Percentiles rank a stretch among this genome's conserved stretches.
Evolutionary conservation across 805 yeast species (phyloP).

Genomic region (Maudiozyma bulderi): DNA sequence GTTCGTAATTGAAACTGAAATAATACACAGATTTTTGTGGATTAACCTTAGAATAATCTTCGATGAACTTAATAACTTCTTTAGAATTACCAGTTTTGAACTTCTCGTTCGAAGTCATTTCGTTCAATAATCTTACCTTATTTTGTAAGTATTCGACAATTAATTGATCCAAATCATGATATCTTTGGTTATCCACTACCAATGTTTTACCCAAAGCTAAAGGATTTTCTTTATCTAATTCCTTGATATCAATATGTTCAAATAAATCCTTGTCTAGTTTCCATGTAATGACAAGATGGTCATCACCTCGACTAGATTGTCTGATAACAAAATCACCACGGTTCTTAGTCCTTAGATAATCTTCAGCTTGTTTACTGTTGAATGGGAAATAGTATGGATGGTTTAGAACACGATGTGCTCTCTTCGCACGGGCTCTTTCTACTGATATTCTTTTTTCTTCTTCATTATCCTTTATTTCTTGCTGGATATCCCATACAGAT

Average conservation of each 20-base stretch:
- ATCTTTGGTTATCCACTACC: constrained; percentile 58
- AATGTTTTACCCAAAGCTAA: constrained; percentile 47
- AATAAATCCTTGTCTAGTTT: constrained; percentile 83
- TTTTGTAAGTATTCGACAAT: constrained; percentile 80
- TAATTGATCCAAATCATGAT: constrained; percentile 87
- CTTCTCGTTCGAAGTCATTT: constrained; percentile 79
- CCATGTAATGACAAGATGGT: constrained; percentile 91
- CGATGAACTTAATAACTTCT: constrained; percentile 80
- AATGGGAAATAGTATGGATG: constrained; percentile 86
- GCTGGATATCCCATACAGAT: constrained; percentile 69
- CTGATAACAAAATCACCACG: constrained; percentile 91
- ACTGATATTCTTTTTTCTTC: constrained; percentile 42
- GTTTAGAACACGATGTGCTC: constrained; percentile 64
- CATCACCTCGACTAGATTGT: constrained; percentile 85
- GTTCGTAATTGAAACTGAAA: constrained; percentile 79
- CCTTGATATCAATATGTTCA: constrained; percentile 84
- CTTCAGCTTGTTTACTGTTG: constrained; percentile 84
- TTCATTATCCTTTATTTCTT: constrained; percentile 57
- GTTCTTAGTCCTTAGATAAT: constrained; percentile 74
- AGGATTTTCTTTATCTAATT: constrained; percentile 58
- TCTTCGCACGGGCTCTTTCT: constrained; percentile 57
- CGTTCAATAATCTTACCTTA: constrained; percentile 71
- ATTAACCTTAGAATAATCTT: constrained; percentile 82
- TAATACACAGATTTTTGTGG: constrained; percentile 85
- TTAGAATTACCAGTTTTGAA: constrained; percentile 67